Evolutionary conservation across 1,284 basidiomycete genomes (phyloP).

Genomic region (Trichosporon asahii): DNA sequence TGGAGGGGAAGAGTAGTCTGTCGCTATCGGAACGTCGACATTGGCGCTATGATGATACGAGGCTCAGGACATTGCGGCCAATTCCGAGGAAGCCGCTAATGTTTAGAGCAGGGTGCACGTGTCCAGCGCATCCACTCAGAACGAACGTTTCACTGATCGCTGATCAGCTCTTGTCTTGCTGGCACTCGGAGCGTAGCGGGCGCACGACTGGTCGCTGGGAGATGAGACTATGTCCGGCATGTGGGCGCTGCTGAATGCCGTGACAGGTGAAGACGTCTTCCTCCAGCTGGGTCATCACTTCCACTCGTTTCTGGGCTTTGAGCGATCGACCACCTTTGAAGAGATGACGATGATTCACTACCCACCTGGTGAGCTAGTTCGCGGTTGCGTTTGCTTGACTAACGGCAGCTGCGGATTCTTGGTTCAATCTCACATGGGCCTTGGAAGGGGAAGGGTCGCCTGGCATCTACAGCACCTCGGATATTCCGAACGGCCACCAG

Average conservation of each 20-base stretch:
- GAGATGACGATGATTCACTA: constrained; percentile 8
- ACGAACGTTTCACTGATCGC: not conserved
- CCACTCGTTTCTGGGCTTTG: not conserved
- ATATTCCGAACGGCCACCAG: constrained; percentile 22
- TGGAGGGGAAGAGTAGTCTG: too few relatives aligned
- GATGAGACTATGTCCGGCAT: not conserved
- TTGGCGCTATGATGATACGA: not conserved
- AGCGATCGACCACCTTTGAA: not conserved
- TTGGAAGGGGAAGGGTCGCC: constrained; percentile 34
- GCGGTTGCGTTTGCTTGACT: not conserved
- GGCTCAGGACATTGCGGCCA: not conserved
- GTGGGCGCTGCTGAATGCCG: not conserved
- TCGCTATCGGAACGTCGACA: not conserved
- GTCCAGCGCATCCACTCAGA: not conserved
- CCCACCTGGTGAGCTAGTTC: constrained; percentile 10
- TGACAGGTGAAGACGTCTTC: constrained; percentile 4
- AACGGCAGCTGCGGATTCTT: constrained; percentile 17
- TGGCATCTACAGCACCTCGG: constrained; percentile 35
- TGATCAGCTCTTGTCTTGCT: not conserved
- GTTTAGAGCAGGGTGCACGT: not conserved
- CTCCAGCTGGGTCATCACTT: not conserved
- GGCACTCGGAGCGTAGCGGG: not conserved
- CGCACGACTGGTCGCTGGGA: not conserved
- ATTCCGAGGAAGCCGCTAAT: not conserved
- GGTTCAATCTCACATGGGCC: constrained; percentile 25